phyloP scores from a whole-genome alignment of 2,329 filamentous ascomycete genomes.

The Sarocladium strictum region DNA sequence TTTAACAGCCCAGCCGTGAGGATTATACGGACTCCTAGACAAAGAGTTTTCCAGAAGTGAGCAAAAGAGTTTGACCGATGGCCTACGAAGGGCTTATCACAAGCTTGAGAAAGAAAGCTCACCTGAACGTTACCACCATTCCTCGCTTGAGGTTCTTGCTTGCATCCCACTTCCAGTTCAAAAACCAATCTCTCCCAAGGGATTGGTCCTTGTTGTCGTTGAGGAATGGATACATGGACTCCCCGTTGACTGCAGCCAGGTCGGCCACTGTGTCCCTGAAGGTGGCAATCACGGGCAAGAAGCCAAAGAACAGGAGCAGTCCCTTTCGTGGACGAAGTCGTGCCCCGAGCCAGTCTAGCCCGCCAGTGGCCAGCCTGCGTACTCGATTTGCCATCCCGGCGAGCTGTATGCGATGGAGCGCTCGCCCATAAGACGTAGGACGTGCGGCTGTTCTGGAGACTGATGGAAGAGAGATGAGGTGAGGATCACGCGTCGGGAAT shows the following conservation, averaged over 20 bases:
- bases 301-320: constrained; percentile 21
- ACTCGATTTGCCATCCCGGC: background rate
- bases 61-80: constrained; percentile 7
- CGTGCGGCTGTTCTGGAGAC: too few relatives aligned
- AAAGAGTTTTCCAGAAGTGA: background rate
- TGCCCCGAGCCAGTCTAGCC: background rate
- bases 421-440: background rate
- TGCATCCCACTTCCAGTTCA: constrained; percentile 54
- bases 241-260: constrained; percentile 49
- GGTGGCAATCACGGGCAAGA: constrained; percentile 56
- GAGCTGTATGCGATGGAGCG: background rate
- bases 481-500: too few relatives aligned
- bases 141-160: constrained; percentile 57
- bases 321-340: background rate
- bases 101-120: constrained; percentile 17
- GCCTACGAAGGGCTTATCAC: background rate
- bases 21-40: constrained; percentile 62
- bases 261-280: constrained; percentile 57
- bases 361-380: background rate
- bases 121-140: constrained; percentile 70
- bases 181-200: constrained; percentile 46
- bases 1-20: constrained; percentile 69
- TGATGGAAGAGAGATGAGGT: background rate
- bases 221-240: constrained; percentile 73
- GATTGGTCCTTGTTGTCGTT: constrained; percentile 60